These are phyloP conservation scores for Zygotorulaspora sp. DNA, from an alignment of 805 yeast species.

Conservation along the genomic window DNA sequence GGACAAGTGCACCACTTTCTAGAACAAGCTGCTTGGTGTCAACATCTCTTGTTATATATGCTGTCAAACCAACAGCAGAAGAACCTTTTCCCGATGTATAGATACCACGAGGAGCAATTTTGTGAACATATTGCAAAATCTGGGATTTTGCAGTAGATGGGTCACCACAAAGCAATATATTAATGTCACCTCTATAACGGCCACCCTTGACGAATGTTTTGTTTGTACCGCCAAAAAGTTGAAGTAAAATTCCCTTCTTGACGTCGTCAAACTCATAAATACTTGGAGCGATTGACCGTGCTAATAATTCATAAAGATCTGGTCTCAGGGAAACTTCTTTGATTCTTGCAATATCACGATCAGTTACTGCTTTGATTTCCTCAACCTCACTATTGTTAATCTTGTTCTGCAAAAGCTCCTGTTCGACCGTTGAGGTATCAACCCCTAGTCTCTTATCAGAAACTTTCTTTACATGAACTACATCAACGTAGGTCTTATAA, in stretches of 20 bases:
- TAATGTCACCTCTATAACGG: conserved; percentile 91
- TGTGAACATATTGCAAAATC: conserved; percentile 88
- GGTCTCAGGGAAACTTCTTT: conserved; percentile 56
- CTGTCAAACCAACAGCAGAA: conserved; percentile 98
- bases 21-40: conserved; percentile 91
- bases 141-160: conserved; percentile 98
- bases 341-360: conserved; percentile 65
- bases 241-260: conserved; percentile 88
- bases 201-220: conserved; percentile 88
- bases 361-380: conserved; percentile 64
- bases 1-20: conserved; percentile 93
- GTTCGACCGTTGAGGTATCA: conserved; percentile 62
- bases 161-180: conserved; percentile 90
- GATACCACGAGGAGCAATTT: conserved; percentile 96
- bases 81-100: conserved; percentile 99
- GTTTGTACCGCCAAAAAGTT: conserved; percentile 93
- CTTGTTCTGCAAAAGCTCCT: conserved; percentile 45
- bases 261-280: conserved; percentile 95
- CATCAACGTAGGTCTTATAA: conserved; percentile 91
- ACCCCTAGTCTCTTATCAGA: conserved; percentile 77
- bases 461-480: conserved; percentile 83
- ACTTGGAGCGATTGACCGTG: conserved; percentile 95
- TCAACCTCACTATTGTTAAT: conserved; percentile 57
- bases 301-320: conserved; percentile 79
- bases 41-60: conserved; percentile 89